These are phyloP conservation scores for Candida silvicultrix DNA, from an alignment of 805 yeast species.

Conservation along the genomic window DNA sequence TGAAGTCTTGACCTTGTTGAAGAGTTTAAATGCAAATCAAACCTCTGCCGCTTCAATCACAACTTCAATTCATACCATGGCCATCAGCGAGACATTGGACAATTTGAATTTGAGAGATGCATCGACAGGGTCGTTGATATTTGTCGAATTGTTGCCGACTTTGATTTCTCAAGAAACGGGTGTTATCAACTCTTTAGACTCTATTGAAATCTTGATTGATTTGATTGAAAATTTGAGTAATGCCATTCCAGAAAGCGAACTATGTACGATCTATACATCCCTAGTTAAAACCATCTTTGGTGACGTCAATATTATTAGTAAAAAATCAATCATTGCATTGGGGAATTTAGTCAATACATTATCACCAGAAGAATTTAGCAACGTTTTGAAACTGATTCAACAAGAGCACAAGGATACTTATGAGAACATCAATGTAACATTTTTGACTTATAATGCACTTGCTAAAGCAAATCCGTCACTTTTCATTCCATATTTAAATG, in stretches of 20 bases:
- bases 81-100: conserved; percentile 18
- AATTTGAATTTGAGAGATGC: conserved; percentile 18
- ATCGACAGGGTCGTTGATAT: conserved; percentile 22
- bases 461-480: conserved; percentile 23
- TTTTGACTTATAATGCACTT: conserved; percentile 18
- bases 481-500: conserved; percentile 14
- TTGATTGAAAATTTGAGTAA: conserved; percentile 43
- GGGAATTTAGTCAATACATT: conserved; percentile 33
- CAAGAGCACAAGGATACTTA: conserved; percentile 13
- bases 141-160: conserved; percentile 33
- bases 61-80: conserved; percentile 23
- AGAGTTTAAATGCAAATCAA: conserved; percentile 13
- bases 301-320: conserved; percentile 40
- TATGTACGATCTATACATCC: conserved; percentile 18
- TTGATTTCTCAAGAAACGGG: conserved; percentile 28
- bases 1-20: conserved; percentile 15
- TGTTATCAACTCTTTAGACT: conserved; percentile 36
- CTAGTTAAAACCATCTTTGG: conserved; percentile 33
- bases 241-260: conserved; percentile 30
- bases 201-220: conserved; percentile 56
- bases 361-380: conserved; percentile 19
- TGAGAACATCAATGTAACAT: conserved; percentile 13
- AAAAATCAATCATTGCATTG: conserved; percentile 42
- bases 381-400: conserved; percentile 14
- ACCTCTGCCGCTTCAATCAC: conserved; percentile 19